Base-by-base conservation (phyloP, 495 filamentous ascomycete species). In the Cercophora newfieldiana region DNA sequence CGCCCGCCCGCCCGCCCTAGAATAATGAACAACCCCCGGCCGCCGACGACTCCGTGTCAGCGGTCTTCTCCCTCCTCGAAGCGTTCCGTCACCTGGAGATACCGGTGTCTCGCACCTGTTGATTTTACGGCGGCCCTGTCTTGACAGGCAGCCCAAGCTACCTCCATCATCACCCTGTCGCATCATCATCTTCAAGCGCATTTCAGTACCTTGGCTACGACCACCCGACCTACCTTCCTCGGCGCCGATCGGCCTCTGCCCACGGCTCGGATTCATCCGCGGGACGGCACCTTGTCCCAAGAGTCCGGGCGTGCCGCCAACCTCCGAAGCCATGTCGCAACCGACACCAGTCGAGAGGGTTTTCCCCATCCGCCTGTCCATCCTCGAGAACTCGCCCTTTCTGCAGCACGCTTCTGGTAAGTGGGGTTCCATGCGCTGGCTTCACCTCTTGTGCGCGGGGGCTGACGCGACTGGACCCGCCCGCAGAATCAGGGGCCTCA, bases 321-420 rank as follows among this genome's bases (percentile, higher is more conserved):
- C 24, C 31, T 10, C 16, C 24, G 0, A 49, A 44, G 18, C 18
- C 49, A 67, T 67, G 68, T 64, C 65, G 18, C 64, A 48, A 54
- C 48, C 66, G 49, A 55, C 67, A 7, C 53, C 30, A 14, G 48
- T 68, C 28, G 70, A 72, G 49, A 62, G 70, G 47, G 70, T 72
- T 1, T 72, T 70, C 33, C 70, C 70, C 55, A 72, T 72, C 49
- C 70, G 70, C 10, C 63, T 72, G 7, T 72, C 69, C 6, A 69
- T 72, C 25, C 64, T 72, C 28, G 67, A 69, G 29, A 69, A 58
- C 48, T 72, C 70, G 28, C 70, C 68, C 2, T 72, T 68, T 30
- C 29, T 70, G 5, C 62, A n/a, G 12, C 62, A 72, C 54, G 31
- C 50, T 25, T 57, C 59, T 12, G 59, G 70, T 70, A 70, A 19